Evolutionary conservation across 2,329 filamentous ascomycete species (phyloP), one percentile per base, ranked within the genome.

Genomic region (Mycogone perniciosa): DNA sequence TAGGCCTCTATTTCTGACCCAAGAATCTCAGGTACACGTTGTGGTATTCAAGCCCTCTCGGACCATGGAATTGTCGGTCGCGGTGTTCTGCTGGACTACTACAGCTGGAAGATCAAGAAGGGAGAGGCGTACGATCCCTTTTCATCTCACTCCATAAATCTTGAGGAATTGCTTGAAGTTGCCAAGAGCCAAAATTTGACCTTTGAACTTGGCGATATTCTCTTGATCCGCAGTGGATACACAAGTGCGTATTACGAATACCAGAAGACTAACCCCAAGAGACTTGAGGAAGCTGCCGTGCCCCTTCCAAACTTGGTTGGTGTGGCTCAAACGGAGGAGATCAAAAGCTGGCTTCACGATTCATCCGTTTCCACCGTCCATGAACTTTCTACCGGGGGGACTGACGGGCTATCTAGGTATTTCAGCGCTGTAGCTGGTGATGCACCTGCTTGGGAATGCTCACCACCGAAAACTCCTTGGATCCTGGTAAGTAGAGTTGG

Each of bases 381-480:
- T 4, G 6, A 13, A 4, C 20, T 7, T 26, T 9, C 39, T 6
- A 6, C 13, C 5, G 7, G 20, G 1, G 10, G n/a, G 8, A 8
- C 39, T 42, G 10, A 42, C 39, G 9, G 11, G 13, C 27, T 42
- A 42, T 10, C 10, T 26, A 42, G 39, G 5, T 42, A 42, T 48
- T 88, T 89, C 57, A 73, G 84, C 0, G 81, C 79, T 1, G 82
- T 85, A 1, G 82, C 77, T 0, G 81, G 82, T 0, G 85, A 89
- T 61, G 70, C 75, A 9, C 79, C 77, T 13, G 72, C 77, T 0
- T 86, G 88, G 54, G 85, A 89, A 67, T 74, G 77, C 0, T 79
- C 80, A 65, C 82, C 83, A 2, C 77, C 79, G 0, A 47, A 76
- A 31, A 69, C 72, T 47, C 55, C 66, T 5, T 70, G 75, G 46